These are phyloP conservation scores for Chaetomium sp. DNA, from an alignment of 2,329 filamentous ascomycete species.

Conservation along the genomic window DNA sequence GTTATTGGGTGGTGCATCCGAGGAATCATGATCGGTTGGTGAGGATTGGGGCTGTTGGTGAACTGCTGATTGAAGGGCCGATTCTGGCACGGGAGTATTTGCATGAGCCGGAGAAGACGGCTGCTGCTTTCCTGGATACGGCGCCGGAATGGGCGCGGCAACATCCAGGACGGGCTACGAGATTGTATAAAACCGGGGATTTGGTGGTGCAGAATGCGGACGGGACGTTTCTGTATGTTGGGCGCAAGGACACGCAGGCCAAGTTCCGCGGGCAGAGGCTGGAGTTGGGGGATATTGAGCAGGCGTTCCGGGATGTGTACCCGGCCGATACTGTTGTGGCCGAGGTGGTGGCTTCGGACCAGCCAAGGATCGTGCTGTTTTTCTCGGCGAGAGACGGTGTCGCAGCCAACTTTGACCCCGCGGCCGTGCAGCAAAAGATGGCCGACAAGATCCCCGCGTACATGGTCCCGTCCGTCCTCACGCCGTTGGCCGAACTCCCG, in stretches of 20 bases:
- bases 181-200: conserved; percentile 36
- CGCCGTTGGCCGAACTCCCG: conserved; percentile 41
- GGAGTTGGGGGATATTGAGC: conserved; percentile 32
- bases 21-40: conserved; percentile 18
- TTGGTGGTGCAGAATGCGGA: conserved; percentile 32
- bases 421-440: conserved; percentile 27
- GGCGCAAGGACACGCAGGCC: conserved; percentile 42
- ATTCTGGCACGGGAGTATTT: conserved; percentile 22
- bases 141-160: conserved; percentile 1
- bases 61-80: conserved; percentile 21
- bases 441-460: conserved; percentile 28
- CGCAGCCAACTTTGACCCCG: conserved; percentile 23
- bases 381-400: not conserved
- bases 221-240: conserved; percentile 28
- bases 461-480: conserved; percentile 44
- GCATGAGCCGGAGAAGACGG: conserved; percentile 19
- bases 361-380: conserved; percentile 1
- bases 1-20: conserved; percentile 31
- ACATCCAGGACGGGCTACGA: conserved; percentile 39
- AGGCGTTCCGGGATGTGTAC: conserved; percentile 5
- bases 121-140: conserved; percentile 13
- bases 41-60: conserved; percentile 22
- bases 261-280: conserved; percentile 47
- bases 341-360: conserved; percentile 1
- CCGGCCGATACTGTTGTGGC: conserved; percentile 6